Percentiles rank a stretch among this genome's conserved stretches.
Conservation (phyloP, 495 filamentous ascomycete genomes). For the Penicillium herquei region DNA sequence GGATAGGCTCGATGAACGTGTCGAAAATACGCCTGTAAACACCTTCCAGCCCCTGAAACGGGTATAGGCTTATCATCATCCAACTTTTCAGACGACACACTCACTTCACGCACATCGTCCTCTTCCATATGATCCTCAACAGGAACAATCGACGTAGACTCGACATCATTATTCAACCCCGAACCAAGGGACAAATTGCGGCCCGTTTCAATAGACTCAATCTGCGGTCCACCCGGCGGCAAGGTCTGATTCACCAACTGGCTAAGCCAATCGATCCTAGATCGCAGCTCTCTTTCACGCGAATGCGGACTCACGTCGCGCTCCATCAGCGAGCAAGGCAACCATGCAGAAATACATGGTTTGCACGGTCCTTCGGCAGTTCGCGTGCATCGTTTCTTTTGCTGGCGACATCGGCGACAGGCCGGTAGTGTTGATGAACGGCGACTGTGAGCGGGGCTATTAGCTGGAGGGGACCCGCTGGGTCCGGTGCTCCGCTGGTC, state of each 20-base stretch:
- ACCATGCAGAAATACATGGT: constrained; percentile 12
- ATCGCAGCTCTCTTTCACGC: constrained; percentile 14
- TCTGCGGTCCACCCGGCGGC: constrained; percentile 5
- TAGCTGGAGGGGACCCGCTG: background rate
- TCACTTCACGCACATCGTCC: background rate
- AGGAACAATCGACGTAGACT: background rate
- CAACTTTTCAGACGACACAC: background rate
- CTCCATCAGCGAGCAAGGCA: constrained; percentile 16
- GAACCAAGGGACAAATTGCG: constrained; percentile 1
- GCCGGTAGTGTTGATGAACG: constrained; percentile 13
- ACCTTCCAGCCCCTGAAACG: constrained; percentile 1
- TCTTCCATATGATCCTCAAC: background rate
- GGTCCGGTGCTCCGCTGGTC: background rate
- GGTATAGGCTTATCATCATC: background rate
- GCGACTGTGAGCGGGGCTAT: background rate
- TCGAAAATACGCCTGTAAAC: constrained; percentile 24
- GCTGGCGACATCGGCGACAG: constrained; percentile 22
- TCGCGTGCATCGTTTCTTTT: constrained; percentile 25
- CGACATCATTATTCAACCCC: background rate
- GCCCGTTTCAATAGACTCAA: constrained; percentile 14
- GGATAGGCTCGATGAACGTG: constrained; percentile 26
- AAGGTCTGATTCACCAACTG: constrained; percentile 12
- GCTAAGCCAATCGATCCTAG: constrained; percentile 16
- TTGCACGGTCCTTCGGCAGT: constrained; percentile 13
- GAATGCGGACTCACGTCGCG: constrained; percentile 7